Conservation (phyloP, 2,329 filamentous ascomycete species). For the Coniella vitis region DNA sequence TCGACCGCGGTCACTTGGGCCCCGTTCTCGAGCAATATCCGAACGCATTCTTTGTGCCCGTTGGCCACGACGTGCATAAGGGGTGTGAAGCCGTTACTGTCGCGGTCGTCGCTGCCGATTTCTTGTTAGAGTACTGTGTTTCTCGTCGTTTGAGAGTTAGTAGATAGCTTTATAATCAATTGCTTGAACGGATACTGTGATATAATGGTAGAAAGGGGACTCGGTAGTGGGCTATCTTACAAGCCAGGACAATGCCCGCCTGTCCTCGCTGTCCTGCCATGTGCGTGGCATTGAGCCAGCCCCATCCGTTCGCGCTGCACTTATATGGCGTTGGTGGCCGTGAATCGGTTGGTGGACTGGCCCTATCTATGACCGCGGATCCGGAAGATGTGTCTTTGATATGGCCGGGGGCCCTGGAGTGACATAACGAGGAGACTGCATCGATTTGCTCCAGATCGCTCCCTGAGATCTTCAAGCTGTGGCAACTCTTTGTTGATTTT, state of each 20-base stretch:
- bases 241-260: constrained; percentile 15
- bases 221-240: neutral
- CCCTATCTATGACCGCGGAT: neutral
- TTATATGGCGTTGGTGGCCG: neutral
- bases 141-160: too few species aligned
- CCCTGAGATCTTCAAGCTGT: too few species aligned
- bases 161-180: too few species aligned
- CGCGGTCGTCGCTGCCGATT: constrained; percentile 17
- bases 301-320: neutral
- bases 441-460: too few species aligned
- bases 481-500: too few species aligned
- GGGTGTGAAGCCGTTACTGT: constrained; percentile 21
- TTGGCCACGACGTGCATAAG: constrained; percentile 19
- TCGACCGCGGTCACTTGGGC: constrained; percentile 11
- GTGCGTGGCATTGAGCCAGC: constrained; percentile 20
- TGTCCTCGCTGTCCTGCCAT: constrained; percentile 20
- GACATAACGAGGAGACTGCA: too few species aligned
- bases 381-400: neutral
- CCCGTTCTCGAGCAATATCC: constrained; percentile 16
- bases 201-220: neutral
- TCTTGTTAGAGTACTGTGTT: constrained; percentile 17
- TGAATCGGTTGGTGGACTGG: neutral
- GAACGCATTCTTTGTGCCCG: constrained; percentile 16
- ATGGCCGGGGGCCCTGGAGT: neutral
- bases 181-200: neutral